Evolutionary conservation across 257 asterid genomes (phyloP).

Genomic region (Oldenlandia corymbosa): DNA sequence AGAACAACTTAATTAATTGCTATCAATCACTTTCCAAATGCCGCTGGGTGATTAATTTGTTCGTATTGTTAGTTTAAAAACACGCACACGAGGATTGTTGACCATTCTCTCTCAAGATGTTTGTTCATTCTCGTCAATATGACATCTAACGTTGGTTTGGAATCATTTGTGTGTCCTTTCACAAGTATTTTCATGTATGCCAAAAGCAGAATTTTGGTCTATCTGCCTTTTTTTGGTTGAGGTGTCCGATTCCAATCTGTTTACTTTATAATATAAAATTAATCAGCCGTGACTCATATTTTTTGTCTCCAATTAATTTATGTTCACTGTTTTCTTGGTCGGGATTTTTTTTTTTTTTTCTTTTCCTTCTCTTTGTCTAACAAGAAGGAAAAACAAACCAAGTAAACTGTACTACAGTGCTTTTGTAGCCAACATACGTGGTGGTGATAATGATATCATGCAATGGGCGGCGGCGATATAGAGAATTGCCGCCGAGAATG

Average conservation of each 20-base stretch:
- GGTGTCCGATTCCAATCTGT: neutral
- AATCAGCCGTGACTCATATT: conserved; percentile 2
- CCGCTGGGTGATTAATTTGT: neutral
- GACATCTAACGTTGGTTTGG: neutral
- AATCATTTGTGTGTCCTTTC: neutral
- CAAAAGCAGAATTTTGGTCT: conserved; percentile 1
- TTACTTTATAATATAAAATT: neutral
- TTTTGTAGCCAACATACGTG: too few relatives aligned
- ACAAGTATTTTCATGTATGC: neutral
- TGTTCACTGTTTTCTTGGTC: neutral
- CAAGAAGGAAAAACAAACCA: too few relatives aligned
- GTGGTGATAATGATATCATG: too few relatives aligned
- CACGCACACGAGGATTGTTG: conserved; percentile 4
- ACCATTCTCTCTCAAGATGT: neutral
- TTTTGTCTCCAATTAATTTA: neutral
- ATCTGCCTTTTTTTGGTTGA: neutral
- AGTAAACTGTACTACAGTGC: conserved; percentile 1
- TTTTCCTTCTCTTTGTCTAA: too few relatives aligned
- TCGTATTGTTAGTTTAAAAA: neutral
- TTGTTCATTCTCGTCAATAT: neutral
- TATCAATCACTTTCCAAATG: conserved; percentile 2
- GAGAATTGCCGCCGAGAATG: too few relatives aligned
- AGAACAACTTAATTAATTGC: too few relatives aligned
- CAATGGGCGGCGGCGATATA: too few relatives aligned
- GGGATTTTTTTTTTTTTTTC: too few relatives aligned